phyloP scores from a whole-genome alignment of 495 filamentous ascomycete species.

The Podospora conica region DNA sequence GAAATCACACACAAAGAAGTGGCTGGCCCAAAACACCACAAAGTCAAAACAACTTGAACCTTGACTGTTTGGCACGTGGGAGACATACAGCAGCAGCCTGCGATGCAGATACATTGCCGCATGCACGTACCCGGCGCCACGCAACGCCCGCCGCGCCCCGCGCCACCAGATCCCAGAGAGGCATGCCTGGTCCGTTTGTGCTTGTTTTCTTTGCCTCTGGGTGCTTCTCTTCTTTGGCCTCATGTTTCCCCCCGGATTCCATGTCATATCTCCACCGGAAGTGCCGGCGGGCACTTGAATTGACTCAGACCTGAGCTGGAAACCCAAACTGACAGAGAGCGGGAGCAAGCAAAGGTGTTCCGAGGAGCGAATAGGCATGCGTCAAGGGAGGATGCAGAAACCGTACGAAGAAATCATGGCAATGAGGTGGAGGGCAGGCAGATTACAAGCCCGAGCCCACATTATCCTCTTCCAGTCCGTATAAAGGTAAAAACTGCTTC shows the following conservation, averaged over 20 bases:
- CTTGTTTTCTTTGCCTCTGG: neutral
- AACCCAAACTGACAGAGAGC: neutral
- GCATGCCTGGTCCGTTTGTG: neutral
- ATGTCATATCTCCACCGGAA: neutral
- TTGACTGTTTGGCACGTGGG: neutral
- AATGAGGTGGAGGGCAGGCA: neutral
- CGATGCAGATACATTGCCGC: neutral
- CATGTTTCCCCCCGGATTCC: neutral
- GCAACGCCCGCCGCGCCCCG: neutral
- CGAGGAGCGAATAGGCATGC: neutral
- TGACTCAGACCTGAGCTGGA: neutral
- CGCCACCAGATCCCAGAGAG: no score
- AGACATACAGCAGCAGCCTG: neutral
- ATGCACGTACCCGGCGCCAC: neutral
- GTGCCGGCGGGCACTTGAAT: no score
- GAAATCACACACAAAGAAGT: neutral
- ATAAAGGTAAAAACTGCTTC: neutral
- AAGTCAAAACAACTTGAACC: neutral
- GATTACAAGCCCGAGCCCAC: neutral
- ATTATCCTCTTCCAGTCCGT: neutral
- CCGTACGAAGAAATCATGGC: neutral
- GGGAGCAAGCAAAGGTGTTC: neutral
- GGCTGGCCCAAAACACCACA: no score
- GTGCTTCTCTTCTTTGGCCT: neutral
- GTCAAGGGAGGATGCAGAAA: neutral